phyloP scores from a whole-genome alignment of 306 rosid species.

The Luffa acutangula region DNA sequence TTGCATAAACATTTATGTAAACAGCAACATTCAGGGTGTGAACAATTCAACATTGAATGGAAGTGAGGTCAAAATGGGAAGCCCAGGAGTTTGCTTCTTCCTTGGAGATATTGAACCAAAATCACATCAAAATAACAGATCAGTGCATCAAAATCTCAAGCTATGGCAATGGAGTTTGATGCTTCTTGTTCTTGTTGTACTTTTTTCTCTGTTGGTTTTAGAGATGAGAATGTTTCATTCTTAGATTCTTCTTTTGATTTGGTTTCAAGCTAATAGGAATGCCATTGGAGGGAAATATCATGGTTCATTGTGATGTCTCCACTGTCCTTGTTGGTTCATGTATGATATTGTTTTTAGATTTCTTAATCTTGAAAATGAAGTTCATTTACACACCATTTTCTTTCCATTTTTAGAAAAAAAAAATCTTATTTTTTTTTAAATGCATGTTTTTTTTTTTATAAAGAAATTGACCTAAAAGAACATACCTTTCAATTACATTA shows the following conservation, averaged over 20 bases:
- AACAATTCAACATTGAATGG: conserved; percentile 24
- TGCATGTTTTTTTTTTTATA: no score
- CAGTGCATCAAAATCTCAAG: background rate
- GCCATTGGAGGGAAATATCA: background rate
- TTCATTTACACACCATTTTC: no score
- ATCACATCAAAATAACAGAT: background rate
- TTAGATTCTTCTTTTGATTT: background rate
- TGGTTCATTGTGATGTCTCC: background rate
- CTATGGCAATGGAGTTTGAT: background rate
- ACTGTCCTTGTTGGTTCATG: background rate
- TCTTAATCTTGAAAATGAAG: no score
- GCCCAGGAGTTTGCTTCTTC: conserved; percentile 35
- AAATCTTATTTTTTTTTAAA: no score
- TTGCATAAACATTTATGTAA: conserved; percentile 37
- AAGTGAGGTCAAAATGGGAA: conserved; percentile 29
- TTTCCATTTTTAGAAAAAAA: no score
- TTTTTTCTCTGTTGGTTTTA: background rate
- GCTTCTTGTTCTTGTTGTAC: background rate
- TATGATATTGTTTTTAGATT: no score
- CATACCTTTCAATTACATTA: no score
- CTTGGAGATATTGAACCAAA: conserved; percentile 17
- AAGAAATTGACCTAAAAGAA: no score
- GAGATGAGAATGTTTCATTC: background rate
- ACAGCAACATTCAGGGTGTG: conserved; percentile 40
- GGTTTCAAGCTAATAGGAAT: background rate